Conservation (phyloP, 1,284 basidiomycete species). For the Schizopora paradoxa region DNA sequence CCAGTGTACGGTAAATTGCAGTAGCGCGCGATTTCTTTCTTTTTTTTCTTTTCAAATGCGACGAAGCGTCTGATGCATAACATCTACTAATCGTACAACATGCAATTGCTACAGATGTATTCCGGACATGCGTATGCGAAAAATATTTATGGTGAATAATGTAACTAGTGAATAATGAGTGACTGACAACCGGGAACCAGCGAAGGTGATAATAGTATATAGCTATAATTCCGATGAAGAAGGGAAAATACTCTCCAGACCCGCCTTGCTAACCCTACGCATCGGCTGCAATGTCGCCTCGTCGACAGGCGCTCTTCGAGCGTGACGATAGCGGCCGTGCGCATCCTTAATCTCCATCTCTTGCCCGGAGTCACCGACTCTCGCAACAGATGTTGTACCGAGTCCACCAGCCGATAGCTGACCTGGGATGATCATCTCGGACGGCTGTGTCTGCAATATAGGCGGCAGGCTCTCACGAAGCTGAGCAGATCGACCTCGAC, state of each 20-base stretch:
- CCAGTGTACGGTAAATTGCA: slow-evolving; percentile 49
- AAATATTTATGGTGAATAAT: no score
- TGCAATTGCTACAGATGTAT: no score
- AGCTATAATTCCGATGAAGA: no score
- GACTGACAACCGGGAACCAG: no score
- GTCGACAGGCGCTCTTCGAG: slow-evolving; percentile 77
- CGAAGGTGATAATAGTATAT: no score
- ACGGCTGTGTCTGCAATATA: slow-evolving; percentile 31
- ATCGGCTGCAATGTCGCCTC: slow-evolving; percentile 82
- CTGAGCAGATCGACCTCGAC: slow-evolving; percentile 48
- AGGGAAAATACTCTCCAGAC: slow-evolving; percentile 58
- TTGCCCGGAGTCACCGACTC: slow-evolving; percentile 58
- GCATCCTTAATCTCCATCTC: slow-evolving; percentile 83
- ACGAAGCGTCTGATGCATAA: no score
- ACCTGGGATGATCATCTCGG: slow-evolving; percentile 25
- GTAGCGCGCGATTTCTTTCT: no score
- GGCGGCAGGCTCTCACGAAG: slow-evolving; percentile 77
- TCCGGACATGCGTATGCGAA: no score
- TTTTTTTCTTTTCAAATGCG: no score
- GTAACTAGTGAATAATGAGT: no score
- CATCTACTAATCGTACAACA: no score
- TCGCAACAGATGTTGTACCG: slow-evolving; percentile 12
- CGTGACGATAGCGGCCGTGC: slow-evolving; percentile 78
- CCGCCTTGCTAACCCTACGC: slow-evolving; percentile 84
- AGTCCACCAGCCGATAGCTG: slow-evolving; percentile 21